Conservation (phyloP, 768 basidiomycete genomes). For the Xerocomellus chrysenteron region DNA sequence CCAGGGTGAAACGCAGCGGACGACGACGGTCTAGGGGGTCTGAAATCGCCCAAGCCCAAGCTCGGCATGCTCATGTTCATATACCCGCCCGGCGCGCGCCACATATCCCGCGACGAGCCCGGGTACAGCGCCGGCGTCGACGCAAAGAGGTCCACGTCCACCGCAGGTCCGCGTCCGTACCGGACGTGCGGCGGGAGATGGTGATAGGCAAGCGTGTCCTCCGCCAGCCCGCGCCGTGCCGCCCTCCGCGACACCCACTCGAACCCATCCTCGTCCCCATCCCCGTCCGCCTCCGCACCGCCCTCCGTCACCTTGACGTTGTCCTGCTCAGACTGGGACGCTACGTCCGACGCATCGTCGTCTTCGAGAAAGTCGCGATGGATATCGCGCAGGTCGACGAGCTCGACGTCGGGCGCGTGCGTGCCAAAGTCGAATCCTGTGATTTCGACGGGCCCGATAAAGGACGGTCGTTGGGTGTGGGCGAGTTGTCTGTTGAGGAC, state of each 20-base stretch:
- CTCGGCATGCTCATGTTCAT: constrained; percentile 36
- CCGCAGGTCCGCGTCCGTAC: constrained; percentile 55
- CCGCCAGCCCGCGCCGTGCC: constrained; percentile 50
- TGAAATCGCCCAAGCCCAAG: constrained; percentile 39
- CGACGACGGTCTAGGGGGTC: constrained; percentile 23
- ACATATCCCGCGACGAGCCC: constrained; percentile 42
- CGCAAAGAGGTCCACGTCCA: constrained; percentile 60
- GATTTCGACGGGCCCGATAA: constrained; percentile 90
- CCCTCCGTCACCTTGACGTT: constrained; percentile 50
- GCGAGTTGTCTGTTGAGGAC: constrained; percentile 79
- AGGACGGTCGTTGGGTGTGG: constrained; percentile 76
- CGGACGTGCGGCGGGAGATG: constrained; percentile 74
- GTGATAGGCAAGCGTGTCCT: constrained; percentile 58
- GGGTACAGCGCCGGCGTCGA: constrained; percentile 48
- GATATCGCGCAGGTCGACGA: constrained; percentile 91
- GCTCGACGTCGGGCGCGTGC: constrained; percentile 77
- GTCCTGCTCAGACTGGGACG: constrained; percentile 34
- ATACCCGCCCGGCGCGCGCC: constrained; percentile 31
- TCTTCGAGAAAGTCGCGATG: constrained; percentile 93
- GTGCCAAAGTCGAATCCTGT: constrained; percentile 88
- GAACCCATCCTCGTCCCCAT: constrained; percentile 68
- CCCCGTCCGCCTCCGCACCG: constrained; percentile 33
- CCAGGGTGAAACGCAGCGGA: constrained; percentile 32
- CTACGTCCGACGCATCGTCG: constrained; percentile 35
- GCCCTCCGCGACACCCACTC: constrained; percentile 79